A percentile compares a stretch with the other conserved stretches of the same genome.
phyloP scores from a whole-genome alignment of 805 yeast genomes.

The Schwanniomyces polymorphus region DNA sequence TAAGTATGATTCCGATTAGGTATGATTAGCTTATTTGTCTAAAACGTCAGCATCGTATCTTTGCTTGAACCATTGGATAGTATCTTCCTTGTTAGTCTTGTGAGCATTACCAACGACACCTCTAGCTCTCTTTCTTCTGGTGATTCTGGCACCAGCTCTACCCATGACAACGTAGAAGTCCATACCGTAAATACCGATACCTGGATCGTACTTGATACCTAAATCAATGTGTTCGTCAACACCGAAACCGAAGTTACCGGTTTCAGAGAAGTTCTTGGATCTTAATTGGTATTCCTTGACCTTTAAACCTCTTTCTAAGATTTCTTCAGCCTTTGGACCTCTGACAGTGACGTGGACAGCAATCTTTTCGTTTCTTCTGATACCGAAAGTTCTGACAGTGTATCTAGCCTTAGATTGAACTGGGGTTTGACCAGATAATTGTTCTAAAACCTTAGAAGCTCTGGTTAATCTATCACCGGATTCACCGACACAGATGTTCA shows the following conservation, averaged over 20 bases:
- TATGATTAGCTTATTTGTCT: slow-evolving; percentile 56
- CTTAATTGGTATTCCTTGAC: slow-evolving; percentile 99
- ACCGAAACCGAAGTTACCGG: slow-evolving; percentile 99
- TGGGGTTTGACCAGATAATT: slow-evolving; percentile 99
- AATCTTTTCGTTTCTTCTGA: slow-evolving; percentile 99
- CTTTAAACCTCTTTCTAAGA: slow-evolving; percentile 99
- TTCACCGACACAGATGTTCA: slow-evolving; percentile 99
- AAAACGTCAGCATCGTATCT: slow-evolving; percentile 98
- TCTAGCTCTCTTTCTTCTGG: slow-evolving; percentile 97
- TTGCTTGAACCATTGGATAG: slow-evolving; percentile 99
- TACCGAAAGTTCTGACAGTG: slow-evolving; percentile 99
- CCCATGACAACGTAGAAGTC: slow-evolving; percentile 99
- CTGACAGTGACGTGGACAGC: slow-evolving; percentile 99
- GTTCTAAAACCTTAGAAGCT: slow-evolving; percentile 99
- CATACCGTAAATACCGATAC: slow-evolving; percentile 99
- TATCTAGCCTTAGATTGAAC: slow-evolving; percentile 99
- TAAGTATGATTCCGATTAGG: slow-evolving; percentile 7
- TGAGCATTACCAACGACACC: slow-evolving; percentile 89
- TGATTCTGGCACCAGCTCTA: slow-evolving; percentile 98
- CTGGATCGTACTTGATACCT: slow-evolving; percentile 99
- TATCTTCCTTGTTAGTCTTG: slow-evolving; percentile 88
- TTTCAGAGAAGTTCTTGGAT: slow-evolving; percentile 92
- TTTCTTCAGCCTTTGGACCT: slow-evolving; percentile 96
- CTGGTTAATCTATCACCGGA: slow-evolving; percentile 99
- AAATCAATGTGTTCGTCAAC: slow-evolving; percentile 98